A percentile compares a stretch with the other conserved stretches of the same genome.
Conservation (phyloP, 2,329 filamentous ascomycete species). For the Paracoccidioides brasiliensis region DNA sequence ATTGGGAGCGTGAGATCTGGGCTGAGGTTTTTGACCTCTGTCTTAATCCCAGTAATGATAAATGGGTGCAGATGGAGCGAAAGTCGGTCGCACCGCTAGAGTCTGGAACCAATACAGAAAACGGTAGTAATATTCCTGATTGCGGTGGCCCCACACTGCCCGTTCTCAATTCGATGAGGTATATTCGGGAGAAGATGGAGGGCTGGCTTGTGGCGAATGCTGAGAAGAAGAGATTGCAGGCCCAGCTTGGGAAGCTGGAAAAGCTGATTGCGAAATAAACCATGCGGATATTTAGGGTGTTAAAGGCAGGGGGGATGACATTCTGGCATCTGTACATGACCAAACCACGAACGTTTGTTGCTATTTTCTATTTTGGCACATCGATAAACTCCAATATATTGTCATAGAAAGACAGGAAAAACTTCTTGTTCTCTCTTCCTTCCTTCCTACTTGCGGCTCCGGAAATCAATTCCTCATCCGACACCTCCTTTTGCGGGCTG, state of each 20-base stretch:
- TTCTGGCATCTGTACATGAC: not conserved
- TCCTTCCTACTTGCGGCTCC: too few relatives aligned
- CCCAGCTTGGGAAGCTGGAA: slow-evolving; percentile 50
- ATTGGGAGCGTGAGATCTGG: slow-evolving; percentile 96
- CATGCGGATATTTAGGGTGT: too few relatives aligned
- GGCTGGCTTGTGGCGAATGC: slow-evolving; percentile 65
- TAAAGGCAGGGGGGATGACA: not conserved
- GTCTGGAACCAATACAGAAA: slow-evolving; percentile 28
- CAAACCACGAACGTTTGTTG: not conserved
- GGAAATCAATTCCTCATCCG: too few relatives aligned
- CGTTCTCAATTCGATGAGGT: slow-evolving; percentile 54
- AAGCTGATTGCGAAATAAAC: slow-evolving; percentile 47
- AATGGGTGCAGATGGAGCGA: slow-evolving; percentile 50
- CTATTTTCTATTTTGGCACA: not conserved
- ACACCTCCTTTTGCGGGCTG: too few relatives aligned
- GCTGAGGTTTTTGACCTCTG: slow-evolving; percentile 66
- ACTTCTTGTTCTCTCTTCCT: too few relatives aligned
- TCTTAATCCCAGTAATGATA: slow-evolving; percentile 56
- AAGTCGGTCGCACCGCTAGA: not conserved
- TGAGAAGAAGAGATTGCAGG: slow-evolving; percentile 58
- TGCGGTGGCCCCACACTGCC: slow-evolving; percentile 46
- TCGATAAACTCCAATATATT: too few relatives aligned
- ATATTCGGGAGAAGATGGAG: slow-evolving; percentile 68
- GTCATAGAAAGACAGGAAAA: too few relatives aligned
- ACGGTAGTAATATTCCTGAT: not conserved